Conservation (phyloP, 2,329 filamentous ascomycete species). For the Curvularia hawaiiensis region DNA sequence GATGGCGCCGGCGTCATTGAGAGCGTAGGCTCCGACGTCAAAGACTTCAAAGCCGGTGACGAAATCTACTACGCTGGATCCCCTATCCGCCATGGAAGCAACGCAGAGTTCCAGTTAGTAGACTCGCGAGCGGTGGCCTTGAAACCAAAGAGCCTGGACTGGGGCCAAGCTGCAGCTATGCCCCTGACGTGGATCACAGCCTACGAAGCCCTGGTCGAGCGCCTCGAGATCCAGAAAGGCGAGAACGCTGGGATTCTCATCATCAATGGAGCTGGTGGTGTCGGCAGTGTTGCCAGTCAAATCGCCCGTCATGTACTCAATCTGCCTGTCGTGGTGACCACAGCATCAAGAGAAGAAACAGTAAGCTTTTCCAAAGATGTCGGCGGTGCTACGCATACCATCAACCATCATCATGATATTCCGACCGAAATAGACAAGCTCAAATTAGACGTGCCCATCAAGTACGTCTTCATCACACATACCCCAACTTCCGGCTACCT, state of each 20-base stretch:
- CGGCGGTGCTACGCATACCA: slow-evolving; percentile 9
- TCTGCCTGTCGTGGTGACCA: slow-evolving; percentile 13
- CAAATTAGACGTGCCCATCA: slow-evolving; percentile 10
- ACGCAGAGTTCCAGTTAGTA: slow-evolving; percentile 11
- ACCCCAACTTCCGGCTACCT: slow-evolving; percentile 9
- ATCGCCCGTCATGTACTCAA: slow-evolving; percentile 10
- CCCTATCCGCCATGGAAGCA: slow-evolving; percentile 13
- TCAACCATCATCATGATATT: slow-evolving; percentile 12
- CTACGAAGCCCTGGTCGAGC: slow-evolving; percentile 10
- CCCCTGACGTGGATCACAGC: slow-evolving; percentile 14
- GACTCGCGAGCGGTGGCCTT: slow-evolving; percentile 10
- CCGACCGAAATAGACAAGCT: slow-evolving; percentile 1
- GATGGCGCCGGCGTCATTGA: slow-evolving; percentile 9
- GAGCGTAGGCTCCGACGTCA: slow-evolving; percentile 4
- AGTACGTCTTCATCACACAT: slow-evolving; percentile 13
- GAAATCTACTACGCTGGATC: slow-evolving; percentile 12
- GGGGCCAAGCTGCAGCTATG: slow-evolving; percentile 13
- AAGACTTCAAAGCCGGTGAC: slow-evolving; percentile 3
- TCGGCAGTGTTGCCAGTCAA: slow-evolving; percentile 12
- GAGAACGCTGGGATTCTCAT: slow-evolving; percentile 6
- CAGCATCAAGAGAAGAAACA: slow-evolving; percentile 12
- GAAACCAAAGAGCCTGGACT: slow-evolving; percentile 12
- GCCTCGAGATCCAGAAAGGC: slow-evolving; percentile 5
- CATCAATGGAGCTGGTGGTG: slow-evolving; percentile 13
- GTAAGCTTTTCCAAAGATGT: slow-evolving; percentile 10